Evolutionary conservation across 768 basidiomycete genomes (phyloP).

Genomic region (Suillus subaureus): DNA sequence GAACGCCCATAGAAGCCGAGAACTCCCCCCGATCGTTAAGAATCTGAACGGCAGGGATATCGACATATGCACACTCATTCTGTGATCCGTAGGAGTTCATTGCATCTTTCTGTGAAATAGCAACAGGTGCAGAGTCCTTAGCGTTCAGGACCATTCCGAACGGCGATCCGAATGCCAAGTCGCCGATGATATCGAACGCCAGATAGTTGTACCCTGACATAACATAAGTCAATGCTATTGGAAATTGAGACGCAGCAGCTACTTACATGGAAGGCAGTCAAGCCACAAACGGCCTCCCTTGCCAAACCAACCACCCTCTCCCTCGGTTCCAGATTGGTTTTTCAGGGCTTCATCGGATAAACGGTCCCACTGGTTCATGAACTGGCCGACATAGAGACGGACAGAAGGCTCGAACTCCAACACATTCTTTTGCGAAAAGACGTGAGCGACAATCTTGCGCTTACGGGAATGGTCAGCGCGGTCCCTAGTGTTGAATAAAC

Average conservation of each 20-base stretch:
- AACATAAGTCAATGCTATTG: slow-evolving; percentile 11
- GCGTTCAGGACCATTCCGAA: slow-evolving; percentile 86
- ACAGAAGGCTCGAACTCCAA: slow-evolving; percentile 86
- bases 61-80: slow-evolving; percentile 45
- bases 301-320: slow-evolving; percentile 65
- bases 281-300: slow-evolving; percentile 68
- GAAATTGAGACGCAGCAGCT: neutral
- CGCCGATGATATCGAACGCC: slow-evolving; percentile 81
- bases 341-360: slow-evolving; percentile 58
- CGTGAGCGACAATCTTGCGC: slow-evolving; percentile 87
- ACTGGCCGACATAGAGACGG: slow-evolving; percentile 53
- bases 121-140: slow-evolving; percentile 72
- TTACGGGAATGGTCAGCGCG: slow-evolving; percentile 82
- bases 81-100: slow-evolving; percentile 58
- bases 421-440: slow-evolving; percentile 84
- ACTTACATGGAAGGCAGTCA: slow-evolving; percentile 68
- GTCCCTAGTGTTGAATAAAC: slow-evolving; percentile 79
- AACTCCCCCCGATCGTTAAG: slow-evolving; percentile 88
- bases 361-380: slow-evolving; percentile 78
- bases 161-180: slow-evolving; percentile 84
- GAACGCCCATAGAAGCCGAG: slow-evolving; percentile 79
- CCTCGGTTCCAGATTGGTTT: slow-evolving; percentile 58
- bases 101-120: slow-evolving; percentile 53
- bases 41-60: slow-evolving; percentile 82
- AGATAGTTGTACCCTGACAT: slow-evolving; percentile 57